These are phyloP conservation scores for Pestalotiopsis sp. DNA, from an alignment of 2,329 filamentous ascomycete genomes.

Conservation along the genomic window DNA sequence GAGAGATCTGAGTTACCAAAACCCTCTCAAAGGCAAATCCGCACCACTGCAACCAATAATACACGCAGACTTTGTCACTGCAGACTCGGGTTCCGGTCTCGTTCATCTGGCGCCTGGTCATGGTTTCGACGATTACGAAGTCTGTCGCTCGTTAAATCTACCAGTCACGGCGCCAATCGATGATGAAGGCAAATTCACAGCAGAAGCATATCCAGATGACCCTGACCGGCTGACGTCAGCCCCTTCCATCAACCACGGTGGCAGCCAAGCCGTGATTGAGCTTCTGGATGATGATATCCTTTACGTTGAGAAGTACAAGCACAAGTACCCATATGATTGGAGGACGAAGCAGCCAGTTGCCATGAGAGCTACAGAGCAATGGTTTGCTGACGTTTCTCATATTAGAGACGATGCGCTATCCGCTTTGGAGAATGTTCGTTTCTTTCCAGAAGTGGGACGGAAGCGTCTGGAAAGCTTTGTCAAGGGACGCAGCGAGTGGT, in stretches of 20 bases:
- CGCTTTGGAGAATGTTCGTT: slow-evolving; percentile 72
- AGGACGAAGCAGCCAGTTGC: slow-evolving; percentile 92
- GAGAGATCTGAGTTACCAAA: slow-evolving; percentile 66
- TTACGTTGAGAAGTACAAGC: slow-evolving; percentile 69
- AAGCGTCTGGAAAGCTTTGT: slow-evolving; percentile 83
- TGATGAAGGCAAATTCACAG: slow-evolving; percentile 78
- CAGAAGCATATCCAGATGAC: slow-evolving; percentile 73
- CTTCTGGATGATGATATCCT: slow-evolving; percentile 69
- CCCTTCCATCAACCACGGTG: slow-evolving; percentile 71
- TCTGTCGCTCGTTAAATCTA: slow-evolving; percentile 72
- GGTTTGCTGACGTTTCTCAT: slow-evolving; percentile 89
- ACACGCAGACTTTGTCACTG: slow-evolving; percentile 85
- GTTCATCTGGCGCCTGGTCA: slow-evolving; percentile 95
- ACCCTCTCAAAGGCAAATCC: slow-evolving; percentile 65
- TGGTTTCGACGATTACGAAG: slow-evolving; percentile 93
- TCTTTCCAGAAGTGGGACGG: slow-evolving; percentile 76
- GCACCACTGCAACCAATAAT: slow-evolving; percentile 70
- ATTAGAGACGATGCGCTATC: slow-evolving; percentile 77
- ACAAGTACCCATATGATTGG: slow-evolving; percentile 99
- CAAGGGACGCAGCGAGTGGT: slow-evolving; percentile 90
- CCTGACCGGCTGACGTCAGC: slow-evolving; percentile 67
- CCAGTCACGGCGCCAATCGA: slow-evolving; percentile 81
- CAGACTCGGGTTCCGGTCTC: slow-evolving; percentile 89
- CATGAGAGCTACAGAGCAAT: slow-evolving; percentile 89
- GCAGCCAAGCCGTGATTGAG: slow-evolving; percentile 69